A percentile compares a stretch with the other conserved stretches of the same genome.
Evolutionary conservation across 73 alveolate genomes (phyloP).

Genomic region (Uronychia binucleata): DNA sequence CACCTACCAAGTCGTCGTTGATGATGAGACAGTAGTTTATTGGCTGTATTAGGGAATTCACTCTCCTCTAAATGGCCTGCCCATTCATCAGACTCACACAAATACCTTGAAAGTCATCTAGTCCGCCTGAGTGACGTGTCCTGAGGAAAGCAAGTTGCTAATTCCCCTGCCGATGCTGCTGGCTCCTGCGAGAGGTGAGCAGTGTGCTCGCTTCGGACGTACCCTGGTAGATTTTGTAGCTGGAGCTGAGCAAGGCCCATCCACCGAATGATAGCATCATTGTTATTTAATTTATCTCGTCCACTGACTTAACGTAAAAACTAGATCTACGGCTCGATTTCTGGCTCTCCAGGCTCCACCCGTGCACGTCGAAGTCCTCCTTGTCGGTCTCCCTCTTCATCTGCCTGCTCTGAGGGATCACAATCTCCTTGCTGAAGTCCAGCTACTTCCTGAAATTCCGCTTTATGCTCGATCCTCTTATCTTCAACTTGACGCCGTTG

Average conservation of each 20-base stretch:
- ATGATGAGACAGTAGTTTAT: constrained; percentile 31
- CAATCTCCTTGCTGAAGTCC: background rate
- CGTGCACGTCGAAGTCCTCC: background rate
- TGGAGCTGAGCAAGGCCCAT: constrained; percentile 42
- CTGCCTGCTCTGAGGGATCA: background rate
- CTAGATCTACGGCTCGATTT: background rate
- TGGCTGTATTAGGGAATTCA: constrained; percentile 35
- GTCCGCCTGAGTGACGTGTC: constrained; percentile 3
- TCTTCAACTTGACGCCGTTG: background rate
- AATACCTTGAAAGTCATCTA: constrained; percentile 8
- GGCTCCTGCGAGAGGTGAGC: background rate
- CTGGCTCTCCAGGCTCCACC: constrained; percentile 1
- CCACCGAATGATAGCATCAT: constrained; percentile 40
- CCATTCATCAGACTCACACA: constrained; percentile 8
- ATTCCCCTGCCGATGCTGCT: constrained; percentile 8
- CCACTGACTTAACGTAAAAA: background rate
- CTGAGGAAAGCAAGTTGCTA: background rate
- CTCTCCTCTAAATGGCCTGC: constrained; percentile 26
- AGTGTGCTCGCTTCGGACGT: background rate
- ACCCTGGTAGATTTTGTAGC: constrained; percentile 19
- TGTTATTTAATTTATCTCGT: background rate
- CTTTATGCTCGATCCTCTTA: background rate
- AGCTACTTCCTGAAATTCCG: background rate
- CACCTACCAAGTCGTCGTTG: background rate
- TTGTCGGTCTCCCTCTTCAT: background rate